phyloP scores from a whole-genome alignment of 768 basidiomycete species.

The Suillus plorans region DNA sequence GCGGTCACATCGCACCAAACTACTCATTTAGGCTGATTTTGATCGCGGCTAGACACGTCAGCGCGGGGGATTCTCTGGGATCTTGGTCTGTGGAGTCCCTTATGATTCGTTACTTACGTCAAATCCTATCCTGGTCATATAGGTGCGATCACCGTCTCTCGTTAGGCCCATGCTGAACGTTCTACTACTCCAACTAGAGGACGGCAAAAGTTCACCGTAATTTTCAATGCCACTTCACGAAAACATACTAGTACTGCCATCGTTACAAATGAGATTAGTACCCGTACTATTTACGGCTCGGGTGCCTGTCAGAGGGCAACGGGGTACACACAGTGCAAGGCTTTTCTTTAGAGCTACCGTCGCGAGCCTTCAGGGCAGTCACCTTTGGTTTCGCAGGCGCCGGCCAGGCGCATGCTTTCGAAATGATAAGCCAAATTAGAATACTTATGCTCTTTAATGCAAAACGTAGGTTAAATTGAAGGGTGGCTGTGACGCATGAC shows the following conservation, averaged over 20 bases:
- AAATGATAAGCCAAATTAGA: neutral
- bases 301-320: no score
- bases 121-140: neutral
- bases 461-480: neutral
- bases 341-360: neutral
- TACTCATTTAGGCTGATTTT: neutral
- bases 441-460: neutral
- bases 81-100: neutral
- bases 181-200: neutral
- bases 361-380: neutral
- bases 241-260: neutral
- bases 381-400: neutral
- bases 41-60: constrained; percentile 1
- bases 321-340: neutral
- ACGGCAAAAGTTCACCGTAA: neutral
- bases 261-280: no score
- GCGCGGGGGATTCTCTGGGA: constrained; percentile 2
- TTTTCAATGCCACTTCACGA: neutral
- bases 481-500: neutral
- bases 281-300: neutral
- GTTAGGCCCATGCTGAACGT: neutral
- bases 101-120: neutral
- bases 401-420: neutral
- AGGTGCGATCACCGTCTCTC: constrained; percentile 2
- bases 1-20: neutral